Percentiles rank a stretch among this genome's conserved stretches.
phyloP scores from a whole-genome alignment of 2,329 filamentous ascomycete genomes.

The Juglanconis sp. region DNA sequence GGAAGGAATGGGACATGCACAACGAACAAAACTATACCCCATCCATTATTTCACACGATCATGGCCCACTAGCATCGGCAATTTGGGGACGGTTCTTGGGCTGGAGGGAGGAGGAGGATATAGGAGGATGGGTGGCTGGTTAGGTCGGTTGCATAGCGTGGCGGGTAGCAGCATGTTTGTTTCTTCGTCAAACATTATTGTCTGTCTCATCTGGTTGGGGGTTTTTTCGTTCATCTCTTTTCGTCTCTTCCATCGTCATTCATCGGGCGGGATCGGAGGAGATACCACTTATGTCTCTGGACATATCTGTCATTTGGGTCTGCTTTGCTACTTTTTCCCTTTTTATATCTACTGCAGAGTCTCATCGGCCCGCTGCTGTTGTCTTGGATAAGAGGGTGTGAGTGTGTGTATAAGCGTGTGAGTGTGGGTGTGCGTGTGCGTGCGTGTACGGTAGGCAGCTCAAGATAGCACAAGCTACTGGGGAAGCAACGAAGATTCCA shows the following conservation, averaged over 20 bases:
- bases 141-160: slow-evolving; percentile 17
- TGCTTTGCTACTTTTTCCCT: not conserved
- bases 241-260: slow-evolving; percentile 1
- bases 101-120: not conserved
- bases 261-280: slow-evolving; percentile 17
- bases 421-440: not conserved
- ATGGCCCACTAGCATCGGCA: not conserved
- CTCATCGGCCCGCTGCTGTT: not conserved
- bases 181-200: not conserved
- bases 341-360: not conserved
- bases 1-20: not conserved
- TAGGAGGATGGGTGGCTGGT: not conserved
- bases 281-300: slow-evolving; percentile 14
- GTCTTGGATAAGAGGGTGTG: not conserved
- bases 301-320: not conserved
- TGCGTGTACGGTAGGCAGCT: not conserved
- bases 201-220: not conserved
- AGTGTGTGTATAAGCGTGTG: not conserved
- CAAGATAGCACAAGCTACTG: not conserved
- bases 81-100: not conserved
- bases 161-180: slow-evolving; percentile 2
- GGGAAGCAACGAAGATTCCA: slow-evolving; percentile 2
- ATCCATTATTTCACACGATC: not conserved
- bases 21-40: no score
- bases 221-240: not conserved